Conservation (phyloP, 495 filamentous ascomycete species). For the Hypoxylon fuscum region DNA sequence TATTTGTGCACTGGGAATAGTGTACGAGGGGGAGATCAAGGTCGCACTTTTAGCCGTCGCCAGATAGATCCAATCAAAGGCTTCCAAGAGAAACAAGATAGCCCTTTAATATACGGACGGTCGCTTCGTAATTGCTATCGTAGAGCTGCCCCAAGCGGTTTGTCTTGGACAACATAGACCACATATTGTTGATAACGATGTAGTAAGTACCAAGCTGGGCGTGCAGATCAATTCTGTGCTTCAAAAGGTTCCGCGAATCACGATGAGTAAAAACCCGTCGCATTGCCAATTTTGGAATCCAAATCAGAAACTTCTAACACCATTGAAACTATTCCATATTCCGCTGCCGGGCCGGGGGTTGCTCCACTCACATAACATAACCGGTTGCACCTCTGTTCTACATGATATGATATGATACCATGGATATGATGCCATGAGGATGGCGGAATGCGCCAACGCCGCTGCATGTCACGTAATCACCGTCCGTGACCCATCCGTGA, state of each 20-base stretch:
- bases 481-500: too few relatives aligned
- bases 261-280: too few relatives aligned
- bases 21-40: background rate
- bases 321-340: too few relatives aligned
- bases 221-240: too few relatives aligned
- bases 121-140: background rate
- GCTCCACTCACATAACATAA: too few relatives aligned
- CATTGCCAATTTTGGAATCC: background rate
- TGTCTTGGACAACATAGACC: background rate
- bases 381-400: too few relatives aligned
- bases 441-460: background rate
- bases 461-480: background rate
- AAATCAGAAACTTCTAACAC: too few relatives aligned
- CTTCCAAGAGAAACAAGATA: background rate
- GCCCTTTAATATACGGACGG: background rate
- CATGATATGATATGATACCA: too few relatives aligned
- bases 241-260: too few relatives aligned
- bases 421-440: background rate
- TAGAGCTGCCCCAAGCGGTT: background rate
- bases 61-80: background rate
- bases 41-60: constrained; percentile 22
- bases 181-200: too few relatives aligned
- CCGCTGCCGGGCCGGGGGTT: too few relatives aligned
- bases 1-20: background rate
- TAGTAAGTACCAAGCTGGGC: too few relatives aligned